Base-by-base conservation (phyloP, 441 rosid species). In the Croton laevigatus region DNA sequence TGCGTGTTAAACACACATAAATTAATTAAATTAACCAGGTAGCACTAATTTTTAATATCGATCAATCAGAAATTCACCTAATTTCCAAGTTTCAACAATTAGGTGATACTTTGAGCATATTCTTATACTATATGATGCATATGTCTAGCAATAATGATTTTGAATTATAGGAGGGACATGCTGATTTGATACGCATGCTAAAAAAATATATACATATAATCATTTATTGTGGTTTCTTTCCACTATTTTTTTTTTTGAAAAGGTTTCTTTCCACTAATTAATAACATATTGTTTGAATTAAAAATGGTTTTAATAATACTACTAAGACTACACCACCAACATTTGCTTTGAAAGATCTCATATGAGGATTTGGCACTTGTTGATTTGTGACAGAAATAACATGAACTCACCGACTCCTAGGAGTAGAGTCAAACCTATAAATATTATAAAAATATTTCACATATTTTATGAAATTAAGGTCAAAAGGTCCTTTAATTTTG, bases 401-500 rank as follows among this genome's bases (percentile, higher is more conserved):
- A 45, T 45, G 36, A 69, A 32, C n/a, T 54, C 37, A n/a, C 54
- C 54, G 44, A 59, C 55, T 45, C 54, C 65, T 32, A 58, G 57
- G 57, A 54, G 3, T 69, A 69, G 65, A 69, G 65, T 69, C 72
- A 69, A 69, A 58, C 65, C 46, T 45, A 53, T 49, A 13, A 60
- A 60, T 60, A 49, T 0, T 36, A 71, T 11, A 57, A 20, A 10
- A 27, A 57, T 17, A 52, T 2, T 11, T 27, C 2, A 27, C 7
- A 57, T 17, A 52, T 2, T 11, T 27, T 27, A 27, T 12, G 13
- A 37, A n/a, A 61, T 37, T 34, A 40, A 20, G 60, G 49, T 71
- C 57, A 60, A 55, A 55, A 20, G 62, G 1, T 62, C 14, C 8
- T 45, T 46, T 6, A 57, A 12, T 49, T 13, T 13, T 13, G 14